Conservation (phyloP, 2,329 filamentous ascomycete species). For the Periglandula ipomoeae region DNA sequence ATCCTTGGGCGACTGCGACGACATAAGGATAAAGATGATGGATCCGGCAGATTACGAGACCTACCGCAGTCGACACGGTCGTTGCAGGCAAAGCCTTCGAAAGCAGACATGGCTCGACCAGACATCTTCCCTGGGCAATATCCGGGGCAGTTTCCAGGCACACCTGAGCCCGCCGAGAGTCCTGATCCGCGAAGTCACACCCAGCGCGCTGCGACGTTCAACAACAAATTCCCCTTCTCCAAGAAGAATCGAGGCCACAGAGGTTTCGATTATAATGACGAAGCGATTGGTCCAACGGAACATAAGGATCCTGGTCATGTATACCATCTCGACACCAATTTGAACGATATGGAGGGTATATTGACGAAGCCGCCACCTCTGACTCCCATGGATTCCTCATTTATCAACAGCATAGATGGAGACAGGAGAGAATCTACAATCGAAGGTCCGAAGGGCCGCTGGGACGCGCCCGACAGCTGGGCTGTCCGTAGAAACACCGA, state of each 20-base stretch:
- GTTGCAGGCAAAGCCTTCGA: conserved; percentile 40
- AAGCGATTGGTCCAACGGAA: conserved; percentile 51
- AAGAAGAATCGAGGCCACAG: conserved; percentile 43
- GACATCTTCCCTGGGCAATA: conserved; percentile 27
- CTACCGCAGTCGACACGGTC: conserved; percentile 45
- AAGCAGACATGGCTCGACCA: conserved; percentile 33
- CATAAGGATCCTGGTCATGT: conserved; percentile 50
- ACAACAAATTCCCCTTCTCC: conserved; percentile 54
- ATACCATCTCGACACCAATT: conserved; percentile 77
- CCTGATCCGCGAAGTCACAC: conserved; percentile 18
- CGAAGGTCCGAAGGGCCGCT: conserved; percentile 47
- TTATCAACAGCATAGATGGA: conserved; percentile 34
- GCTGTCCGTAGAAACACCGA: conserved; percentile 69
- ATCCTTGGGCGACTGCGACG: conserved; percentile 41
- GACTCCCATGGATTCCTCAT: conserved; percentile 57
- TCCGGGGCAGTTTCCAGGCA: conserved; percentile 20
- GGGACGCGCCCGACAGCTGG: conserved; percentile 97
- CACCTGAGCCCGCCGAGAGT: conserved; percentile 20
- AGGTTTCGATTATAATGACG: conserved; percentile 43
- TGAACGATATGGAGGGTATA: conserved; percentile 88
- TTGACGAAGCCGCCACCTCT: conserved; percentile 61
- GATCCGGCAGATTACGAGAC: conserved; percentile 33
- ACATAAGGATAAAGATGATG: conserved; percentile 47
- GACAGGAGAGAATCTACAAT: conserved; percentile 28
- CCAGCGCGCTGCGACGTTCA: conserved; percentile 43